phyloP scores from a whole-genome alignment of 352 stramenopile species.

The Pythium aquatile region DNA sequence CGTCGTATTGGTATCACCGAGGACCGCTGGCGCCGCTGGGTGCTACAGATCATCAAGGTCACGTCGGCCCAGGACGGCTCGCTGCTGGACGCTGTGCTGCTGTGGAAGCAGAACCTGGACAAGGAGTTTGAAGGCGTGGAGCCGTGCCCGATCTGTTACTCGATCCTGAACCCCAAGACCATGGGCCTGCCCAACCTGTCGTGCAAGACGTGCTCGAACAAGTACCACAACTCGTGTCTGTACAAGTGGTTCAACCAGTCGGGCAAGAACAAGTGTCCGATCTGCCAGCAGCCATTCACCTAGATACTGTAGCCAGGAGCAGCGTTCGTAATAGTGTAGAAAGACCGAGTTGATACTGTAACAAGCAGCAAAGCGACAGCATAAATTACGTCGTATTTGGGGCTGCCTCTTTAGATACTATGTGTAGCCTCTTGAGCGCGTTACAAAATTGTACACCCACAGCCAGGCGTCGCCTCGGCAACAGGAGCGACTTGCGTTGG shows the following conservation, averaged over 20 bases:
- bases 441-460: slow-evolving; percentile 60
- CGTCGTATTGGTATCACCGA: slow-evolving; percentile 90
- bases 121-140: slow-evolving; percentile 92
- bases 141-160: slow-evolving; percentile 92
- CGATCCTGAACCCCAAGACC: slow-evolving; percentile 89
- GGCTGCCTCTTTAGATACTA: slow-evolving; percentile 1
- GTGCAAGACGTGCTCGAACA: slow-evolving; percentile 92
- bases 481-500: slow-evolving; percentile 19
- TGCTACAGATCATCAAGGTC: slow-evolving; percentile 92
- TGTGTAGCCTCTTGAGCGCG: background rate
- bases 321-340: background rate
- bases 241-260: slow-evolving; percentile 95
- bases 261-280: slow-evolving; percentile 92
- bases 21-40: slow-evolving; percentile 90
- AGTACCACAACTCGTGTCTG: slow-evolving; percentile 92
- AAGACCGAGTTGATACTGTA: too few relatives aligned
- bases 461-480: slow-evolving; percentile 46
- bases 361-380: slow-evolving; percentile 11
- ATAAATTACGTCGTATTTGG: slow-evolving; percentile 28
- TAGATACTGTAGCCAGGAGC: slow-evolving; percentile 22
- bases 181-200: slow-evolving; percentile 85
- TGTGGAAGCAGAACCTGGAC: slow-evolving; percentile 93
- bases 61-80: slow-evolving; percentile 88
- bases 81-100: slow-evolving; percentile 87
- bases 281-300: slow-evolving; percentile 90